A percentile compares a stretch with the other conserved stretches of the same genome.
Conservation (phyloP, 2,329 filamentous ascomycete genomes). For the Elsinoe ampelina region DNA sequence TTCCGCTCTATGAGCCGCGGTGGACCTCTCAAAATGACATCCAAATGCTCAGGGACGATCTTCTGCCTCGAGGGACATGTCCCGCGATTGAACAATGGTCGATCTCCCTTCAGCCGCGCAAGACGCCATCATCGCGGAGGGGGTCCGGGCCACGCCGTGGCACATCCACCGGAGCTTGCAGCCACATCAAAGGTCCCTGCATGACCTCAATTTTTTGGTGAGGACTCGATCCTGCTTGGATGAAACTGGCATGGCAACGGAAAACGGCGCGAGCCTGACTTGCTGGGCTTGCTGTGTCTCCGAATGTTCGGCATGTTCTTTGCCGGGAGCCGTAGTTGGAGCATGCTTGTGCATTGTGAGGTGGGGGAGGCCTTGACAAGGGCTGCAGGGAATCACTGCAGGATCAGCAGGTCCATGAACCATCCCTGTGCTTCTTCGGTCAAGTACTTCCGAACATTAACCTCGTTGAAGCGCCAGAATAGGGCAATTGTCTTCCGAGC, state of each 20-base stretch:
- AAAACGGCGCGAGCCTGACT: not conserved
- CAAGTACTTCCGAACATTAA: not conserved
- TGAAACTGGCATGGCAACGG: constrained; percentile 1
- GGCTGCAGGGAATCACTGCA: not conserved
- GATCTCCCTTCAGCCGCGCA: not conserved
- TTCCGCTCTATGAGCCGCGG: too few relatives aligned
- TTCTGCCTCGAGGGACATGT: not conserved
- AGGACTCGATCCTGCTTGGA: not conserved
- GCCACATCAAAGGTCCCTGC: not conserved
- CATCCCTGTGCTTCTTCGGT: not conserved
- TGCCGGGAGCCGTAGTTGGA: not conserved
- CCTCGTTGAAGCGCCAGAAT: not conserved
- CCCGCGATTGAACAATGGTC: not conserved
- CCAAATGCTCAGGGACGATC: not conserved
- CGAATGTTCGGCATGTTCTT: not conserved
- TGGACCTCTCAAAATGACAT: too few relatives aligned
- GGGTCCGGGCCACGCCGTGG: not conserved
- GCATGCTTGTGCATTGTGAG: not conserved
- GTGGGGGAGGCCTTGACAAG: not conserved
- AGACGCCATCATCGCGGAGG: constrained; percentile 3
- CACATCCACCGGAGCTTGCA: not conserved
- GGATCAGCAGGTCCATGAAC: not conserved
- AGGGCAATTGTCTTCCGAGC: not conserved
- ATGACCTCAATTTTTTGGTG: not conserved
- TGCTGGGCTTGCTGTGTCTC: not conserved